phyloP scores from a whole-genome alignment of 441 rosid genomes.

The Gossypium trilobum region DNA sequence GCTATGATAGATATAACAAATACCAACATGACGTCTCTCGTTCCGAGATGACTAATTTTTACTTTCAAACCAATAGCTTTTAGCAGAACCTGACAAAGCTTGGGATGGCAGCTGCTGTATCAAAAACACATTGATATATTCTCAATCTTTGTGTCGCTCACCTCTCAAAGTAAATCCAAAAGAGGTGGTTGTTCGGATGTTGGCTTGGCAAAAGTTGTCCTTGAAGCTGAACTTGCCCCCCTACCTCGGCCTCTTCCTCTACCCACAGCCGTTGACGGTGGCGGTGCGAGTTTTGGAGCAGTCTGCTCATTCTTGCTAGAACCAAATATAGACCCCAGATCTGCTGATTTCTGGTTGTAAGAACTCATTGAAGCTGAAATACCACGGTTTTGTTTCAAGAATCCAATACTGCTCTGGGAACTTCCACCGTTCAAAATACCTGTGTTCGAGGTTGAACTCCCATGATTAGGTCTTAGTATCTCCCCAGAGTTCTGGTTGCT shows the following conservation, averaged over 20 bases:
- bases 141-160: neutral
- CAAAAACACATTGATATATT: slow-evolving; percentile 6
- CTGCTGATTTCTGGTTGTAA: slow-evolving; percentile 40
- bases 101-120: slow-evolving; percentile 12
- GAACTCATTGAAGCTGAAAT: slow-evolving; percentile 25
- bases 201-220: slow-evolving; percentile 34
- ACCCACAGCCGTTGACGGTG: slow-evolving; percentile 59
- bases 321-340: slow-evolving; percentile 63
- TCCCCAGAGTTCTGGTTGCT: slow-evolving; percentile 31
- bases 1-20: neutral
- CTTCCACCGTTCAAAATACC: slow-evolving; percentile 26
- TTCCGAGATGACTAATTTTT: neutral
- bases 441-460: slow-evolving; percentile 23
- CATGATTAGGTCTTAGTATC: slow-evolving; percentile 26
- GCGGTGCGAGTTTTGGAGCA: slow-evolving; percentile 76
- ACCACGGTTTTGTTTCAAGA: slow-evolving; percentile 48
- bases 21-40: neutral
- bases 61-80: slow-evolving; percentile 6
- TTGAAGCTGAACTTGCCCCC: slow-evolving; percentile 32
- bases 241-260: slow-evolving; percentile 72
- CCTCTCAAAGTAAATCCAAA: slow-evolving; percentile 52
- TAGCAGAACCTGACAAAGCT: slow-evolving; percentile 1
- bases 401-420: slow-evolving; percentile 42
- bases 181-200: slow-evolving; percentile 54
- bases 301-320: slow-evolving; percentile 44